Evolutionary conservation across 2,329 filamentous ascomycete species (phyloP).

Genomic region (Blastomyces parvus): DNA sequence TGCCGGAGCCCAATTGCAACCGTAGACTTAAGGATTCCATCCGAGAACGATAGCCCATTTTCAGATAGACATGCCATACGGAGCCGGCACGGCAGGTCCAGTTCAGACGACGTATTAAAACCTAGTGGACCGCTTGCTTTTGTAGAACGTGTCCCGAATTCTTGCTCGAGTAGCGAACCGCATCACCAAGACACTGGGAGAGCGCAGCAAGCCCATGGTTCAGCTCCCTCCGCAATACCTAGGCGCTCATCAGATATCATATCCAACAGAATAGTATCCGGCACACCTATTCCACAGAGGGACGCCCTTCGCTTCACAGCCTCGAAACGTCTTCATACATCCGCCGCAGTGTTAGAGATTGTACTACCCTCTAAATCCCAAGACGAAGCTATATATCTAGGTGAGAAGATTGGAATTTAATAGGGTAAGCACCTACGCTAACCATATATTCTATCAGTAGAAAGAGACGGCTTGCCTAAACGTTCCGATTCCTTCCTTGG

Average conservation of each 20-base stretch:
- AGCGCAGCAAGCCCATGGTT: conserved; percentile 11
- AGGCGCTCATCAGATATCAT: conserved; percentile 19
- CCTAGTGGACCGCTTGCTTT: not conserved
- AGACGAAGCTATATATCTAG: conserved; percentile 1
- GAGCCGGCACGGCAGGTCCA: not conserved
- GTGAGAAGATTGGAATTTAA: not conserved
- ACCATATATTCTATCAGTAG: not conserved
- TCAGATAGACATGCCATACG: conserved; percentile 11
- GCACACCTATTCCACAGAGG: conserved; percentile 18
- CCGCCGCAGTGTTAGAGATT: conserved; percentile 12
- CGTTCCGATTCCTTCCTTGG: conserved; percentile 13
- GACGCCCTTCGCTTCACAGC: conserved; percentile 14
- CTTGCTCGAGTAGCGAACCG: not conserved
- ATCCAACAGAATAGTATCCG: conserved; percentile 18
- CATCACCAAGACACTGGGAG: not conserved
- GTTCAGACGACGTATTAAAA: not conserved
- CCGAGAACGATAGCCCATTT: conserved; percentile 12
- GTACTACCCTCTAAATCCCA: not conserved
- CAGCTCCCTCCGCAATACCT: conserved; percentile 14
- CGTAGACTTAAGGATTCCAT: conserved; percentile 8
- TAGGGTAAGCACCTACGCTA: not conserved
- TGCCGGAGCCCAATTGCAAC: conserved; percentile 14
- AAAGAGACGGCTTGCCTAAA: not conserved
- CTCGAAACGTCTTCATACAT: conserved; percentile 23
- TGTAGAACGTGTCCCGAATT: not conserved